These are phyloP conservation scores for Aphanomyces euteiches DNA, from an alignment of 352 stramenopile species.

Conservation along the genomic window DNA sequence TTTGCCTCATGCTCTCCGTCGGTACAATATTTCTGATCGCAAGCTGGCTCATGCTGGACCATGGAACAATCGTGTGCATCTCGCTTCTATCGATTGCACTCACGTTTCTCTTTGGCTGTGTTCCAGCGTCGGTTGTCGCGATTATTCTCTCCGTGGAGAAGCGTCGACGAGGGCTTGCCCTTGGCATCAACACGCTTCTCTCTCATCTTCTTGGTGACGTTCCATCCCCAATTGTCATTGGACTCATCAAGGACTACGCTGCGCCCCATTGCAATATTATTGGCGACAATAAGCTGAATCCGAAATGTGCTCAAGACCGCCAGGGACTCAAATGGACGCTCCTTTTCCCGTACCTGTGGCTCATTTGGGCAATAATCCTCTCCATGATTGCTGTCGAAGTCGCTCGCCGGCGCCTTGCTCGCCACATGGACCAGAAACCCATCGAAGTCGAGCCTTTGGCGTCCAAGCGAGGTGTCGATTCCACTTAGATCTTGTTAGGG, in stretches of 20 bases:
- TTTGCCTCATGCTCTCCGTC: conserved; percentile 61
- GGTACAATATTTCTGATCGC: conserved; percentile 43
- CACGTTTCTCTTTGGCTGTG: conserved; percentile 34
- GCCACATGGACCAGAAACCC: neutral
- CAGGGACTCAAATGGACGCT: conserved; percentile 66
- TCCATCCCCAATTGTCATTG: conserved; percentile 89
- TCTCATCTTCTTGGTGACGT: conserved; percentile 94
- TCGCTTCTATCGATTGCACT: conserved; percentile 59
- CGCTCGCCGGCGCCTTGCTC: neutral
- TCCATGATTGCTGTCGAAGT: conserved; percentile 9
- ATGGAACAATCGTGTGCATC: conserved; percentile 54
- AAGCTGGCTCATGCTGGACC: conserved; percentile 50
- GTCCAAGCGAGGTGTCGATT: neutral
- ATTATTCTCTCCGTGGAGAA: conserved; percentile 89
- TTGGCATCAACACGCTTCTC: conserved; percentile 88
- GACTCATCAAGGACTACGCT: conserved; percentile 89
- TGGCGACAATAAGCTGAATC: conserved; percentile 60
- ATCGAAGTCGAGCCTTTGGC: neutral
- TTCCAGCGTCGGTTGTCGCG: conserved; percentile 75
- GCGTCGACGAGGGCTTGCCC: conserved; percentile 86
- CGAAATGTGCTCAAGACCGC: conserved; percentile 55
- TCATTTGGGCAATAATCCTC: conserved; percentile 64
- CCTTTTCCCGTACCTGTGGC: conserved; percentile 70
- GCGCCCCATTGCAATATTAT: conserved; percentile 82
- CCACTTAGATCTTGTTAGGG: conserved; percentile 8